Evolutionary conservation across 441 rosid species (phyloP).

Genomic region (Pelargonium cotyledonis): DNA sequence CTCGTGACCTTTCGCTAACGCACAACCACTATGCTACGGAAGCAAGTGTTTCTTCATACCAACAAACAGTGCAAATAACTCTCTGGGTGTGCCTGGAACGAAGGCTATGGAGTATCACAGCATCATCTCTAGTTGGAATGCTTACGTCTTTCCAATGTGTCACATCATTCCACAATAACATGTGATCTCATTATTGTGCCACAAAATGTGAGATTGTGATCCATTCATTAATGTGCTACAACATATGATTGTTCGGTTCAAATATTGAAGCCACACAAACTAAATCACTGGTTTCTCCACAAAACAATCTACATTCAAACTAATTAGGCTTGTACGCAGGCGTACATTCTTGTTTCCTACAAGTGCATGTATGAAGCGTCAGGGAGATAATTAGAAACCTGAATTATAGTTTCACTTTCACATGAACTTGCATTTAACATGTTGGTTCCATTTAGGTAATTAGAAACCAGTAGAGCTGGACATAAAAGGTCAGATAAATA

Average conservation of each 20-base stretch:
- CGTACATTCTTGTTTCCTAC: not conserved
- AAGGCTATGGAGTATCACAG: not conserved
- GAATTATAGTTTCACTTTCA: not conserved
- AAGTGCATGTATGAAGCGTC: not conserved
- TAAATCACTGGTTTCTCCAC: not conserved
- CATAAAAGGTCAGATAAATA: not conserved
- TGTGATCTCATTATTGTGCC: not conserved
- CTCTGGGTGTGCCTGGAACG: not conserved
- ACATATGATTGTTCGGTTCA: not conserved
- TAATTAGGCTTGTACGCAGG: not conserved
- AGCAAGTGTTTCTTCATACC: not conserved
- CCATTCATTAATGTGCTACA: not conserved
- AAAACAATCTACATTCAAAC: not conserved
- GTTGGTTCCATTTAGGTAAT: no score
- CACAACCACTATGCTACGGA: slow-evolving; percentile 4
- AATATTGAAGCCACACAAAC: not conserved
- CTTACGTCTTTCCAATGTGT: not conserved
- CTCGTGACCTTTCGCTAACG: slow-evolving; percentile 7
- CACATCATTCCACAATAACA: not conserved
- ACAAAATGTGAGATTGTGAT: not conserved
- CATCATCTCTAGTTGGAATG: not conserved
- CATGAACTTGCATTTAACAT: not conserved
- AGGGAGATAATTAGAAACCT: not conserved
- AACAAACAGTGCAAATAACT: not conserved
- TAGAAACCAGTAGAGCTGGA: not conserved